These are phyloP conservation scores for Lactarius indigo DNA, from an alignment of 768 basidiomycete species.

Conservation along the genomic window DNA sequence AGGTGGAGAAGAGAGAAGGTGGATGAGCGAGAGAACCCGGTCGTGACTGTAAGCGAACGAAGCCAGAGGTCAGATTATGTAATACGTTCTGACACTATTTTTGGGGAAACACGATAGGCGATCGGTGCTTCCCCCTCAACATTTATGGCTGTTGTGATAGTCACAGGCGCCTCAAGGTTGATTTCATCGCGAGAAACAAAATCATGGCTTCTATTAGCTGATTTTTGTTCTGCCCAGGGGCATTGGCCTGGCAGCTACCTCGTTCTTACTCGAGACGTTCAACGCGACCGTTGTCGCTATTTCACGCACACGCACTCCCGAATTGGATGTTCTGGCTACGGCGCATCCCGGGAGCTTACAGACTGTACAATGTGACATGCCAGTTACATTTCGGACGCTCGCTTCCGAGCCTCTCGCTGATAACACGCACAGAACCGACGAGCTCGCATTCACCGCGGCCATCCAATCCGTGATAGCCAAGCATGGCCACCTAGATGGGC, in stretches of 20 bases:
- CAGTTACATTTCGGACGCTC: constrained; percentile 35
- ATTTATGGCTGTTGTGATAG: constrained; percentile 49
- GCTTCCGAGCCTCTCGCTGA: constrained; percentile 9
- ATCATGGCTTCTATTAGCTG: not conserved
- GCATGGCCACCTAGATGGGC: constrained; percentile 65
- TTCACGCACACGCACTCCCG: constrained; percentile 66
- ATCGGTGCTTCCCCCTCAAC: constrained; percentile 17
- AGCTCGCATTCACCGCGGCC: constrained; percentile 50
- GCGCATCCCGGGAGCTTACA: constrained; percentile 43
- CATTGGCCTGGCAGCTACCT: constrained; percentile 78
- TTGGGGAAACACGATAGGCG: constrained; percentile 16
- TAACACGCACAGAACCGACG: constrained; percentile 49
- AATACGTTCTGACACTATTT: constrained; percentile 6
- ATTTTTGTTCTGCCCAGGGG: constrained; percentile 39
- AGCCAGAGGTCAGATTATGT: not conserved
- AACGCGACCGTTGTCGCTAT: constrained; percentile 70
- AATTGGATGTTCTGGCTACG: constrained; percentile 49
- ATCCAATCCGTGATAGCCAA: constrained; percentile 49
- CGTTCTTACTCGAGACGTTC: constrained; percentile 59
- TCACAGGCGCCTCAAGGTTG: constrained; percentile 85
- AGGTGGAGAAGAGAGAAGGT: constrained; percentile 32
- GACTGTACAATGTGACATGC: constrained; percentile 72
- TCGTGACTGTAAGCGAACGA: not conserved
- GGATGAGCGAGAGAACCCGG: not conserved
- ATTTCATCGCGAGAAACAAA: constrained; percentile 6